Evolutionary conservation across 2,329 filamentous ascomycete genomes (phyloP), one percentile per base, ranked within the genome.

Genomic region (Calonectria fujianensis): DNA sequence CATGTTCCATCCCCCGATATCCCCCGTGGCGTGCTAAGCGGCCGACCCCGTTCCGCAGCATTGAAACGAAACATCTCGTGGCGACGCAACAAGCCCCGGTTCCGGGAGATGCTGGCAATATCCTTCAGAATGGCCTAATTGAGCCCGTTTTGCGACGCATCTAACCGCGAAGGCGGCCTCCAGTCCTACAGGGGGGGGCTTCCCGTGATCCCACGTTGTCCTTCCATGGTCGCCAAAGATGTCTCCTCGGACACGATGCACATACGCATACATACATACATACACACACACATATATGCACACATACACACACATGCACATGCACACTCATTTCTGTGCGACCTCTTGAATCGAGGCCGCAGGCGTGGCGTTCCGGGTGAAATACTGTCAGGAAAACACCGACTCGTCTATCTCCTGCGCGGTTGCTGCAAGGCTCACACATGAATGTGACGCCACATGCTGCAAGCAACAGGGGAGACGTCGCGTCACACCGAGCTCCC

Each of bases 111-210:
- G 72, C 54, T 69, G 66, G 67, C 51, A 70, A 67, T 37, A 32
- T 29, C 61, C 48, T 67, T 69, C 67, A 76, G 24, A 67, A 74
- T 80, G 68, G 64, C 80, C 80, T 59, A 81, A 81, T 80, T 50
- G 74, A 81, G 80, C 78, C 78, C 77, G 64, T 75, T 81, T 81
- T 81, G 80, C 80, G 80, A 81, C 72, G 78, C 80, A 74, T 77
- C 78, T 75, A 78, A 70, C 80, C 80, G 75, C 76, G 50, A 63
- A 77, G 74, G 76, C 74, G 69, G 72, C 73, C 70, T 71, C 45
- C 70, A 71, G 80, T 80, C 74, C 64, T 71, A 78, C 80, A 77
- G 54, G 72, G 41, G 72, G 41, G 41, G 57, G 64, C 70, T 68
- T 77, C 54, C 70, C 72, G 77, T 81, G 75, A 79, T 77, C 65